Base-by-base conservation (phyloP, 257 asterid species). In the Osmanthus fragrans region DNA sequence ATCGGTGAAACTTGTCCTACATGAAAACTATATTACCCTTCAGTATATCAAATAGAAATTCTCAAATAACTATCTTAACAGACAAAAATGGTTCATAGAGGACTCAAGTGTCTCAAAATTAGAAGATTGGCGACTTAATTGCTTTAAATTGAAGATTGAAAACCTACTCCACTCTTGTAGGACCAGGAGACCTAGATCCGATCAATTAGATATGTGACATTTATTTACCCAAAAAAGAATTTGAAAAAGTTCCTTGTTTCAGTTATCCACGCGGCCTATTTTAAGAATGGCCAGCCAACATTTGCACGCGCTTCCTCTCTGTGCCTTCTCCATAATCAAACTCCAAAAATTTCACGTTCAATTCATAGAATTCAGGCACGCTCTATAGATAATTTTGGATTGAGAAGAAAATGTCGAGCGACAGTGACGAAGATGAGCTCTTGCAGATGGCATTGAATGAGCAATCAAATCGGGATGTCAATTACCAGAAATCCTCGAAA, bases 401-500 rank as follows among this genome's bases (percentile, higher is more conserved):
- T 67, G 7, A 12, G 27, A 56, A 19, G 23, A 74, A 80, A 79
- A 93, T 95, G 99, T 88, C 98, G 78, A 89, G 89, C 87, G 97
- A 86, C 78, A 86, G 91, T 75, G 96, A 92, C 76, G 99, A 95
- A 82, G 99, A 95, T 34, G 97, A 92, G 91, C 94, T 95, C 69
- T 77, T 95, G 82, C 99, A 93, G 91, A 90, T 90, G 91, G 99
- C 99, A 75, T 88, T 93, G 84, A 88, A 87, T 58, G 98, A 95
- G 88, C 99, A 95, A 73, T 58, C 94, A 25, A 86, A 87, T 66
- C 96, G 98, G 74, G 89, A 91, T 81, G 86, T 85, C 86, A 92
- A 83, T 83, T 93, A 85, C 83, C 88, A 76, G 64, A 89, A 84
- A 71, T 94, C 94, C 21, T 77, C 88, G 74, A 83, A 86, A 72